Base-by-base conservation (phyloP, 371 early-diverging fungal genomes). In the Blastocladiella emersonii region DNA sequence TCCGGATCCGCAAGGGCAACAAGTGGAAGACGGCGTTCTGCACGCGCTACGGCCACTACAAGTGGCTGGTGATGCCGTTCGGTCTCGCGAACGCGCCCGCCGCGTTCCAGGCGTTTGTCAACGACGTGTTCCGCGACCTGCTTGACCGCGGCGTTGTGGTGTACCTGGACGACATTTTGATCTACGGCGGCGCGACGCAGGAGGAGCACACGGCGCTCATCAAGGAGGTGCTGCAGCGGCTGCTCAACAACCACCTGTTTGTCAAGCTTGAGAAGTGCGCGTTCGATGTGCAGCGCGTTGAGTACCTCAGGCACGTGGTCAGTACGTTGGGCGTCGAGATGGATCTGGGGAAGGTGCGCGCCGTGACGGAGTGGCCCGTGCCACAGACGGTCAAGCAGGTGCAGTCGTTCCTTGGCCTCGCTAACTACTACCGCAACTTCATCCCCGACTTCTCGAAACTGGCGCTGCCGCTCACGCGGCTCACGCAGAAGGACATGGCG, bases 91-190 rank as follows among this genome's bases (percentile, higher is more conserved):
- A 72, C 55, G 76, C 77, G 10, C 78, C 78, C 1, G 65, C 68
- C 15, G 70, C 73, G 0, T 83, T 82, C 62, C 77, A 76, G 49
- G 21, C 61, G 0, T 30, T 66, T 3, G 77, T 84, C 72, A 71
- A 73, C 45, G 17, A 63, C 0, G 63, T 78, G 0, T 69, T 85
- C 0, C 48, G 63, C 0, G 69, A 72, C 3, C 64, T 68, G 36
- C 36, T 75, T 0, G 78, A 77, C 60, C 66, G 70, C 7, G 78
- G 64, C 32, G 70, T 70, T 1, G 56, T 79, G 0, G 70, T 78
- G 1, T 85, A 79, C 45, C 51, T 85, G 0, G 83, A 87, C 63
- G 79, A 84, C 63, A 79, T 84, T 1, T 63, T 85, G 0, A 77
- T 87, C 27, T 84, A 70, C 61, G 74, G 75, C 15, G 57, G 71